Base-by-base conservation (phyloP, 371 early-diverging fungal genomes). In the Mortierella sp. region DNA sequence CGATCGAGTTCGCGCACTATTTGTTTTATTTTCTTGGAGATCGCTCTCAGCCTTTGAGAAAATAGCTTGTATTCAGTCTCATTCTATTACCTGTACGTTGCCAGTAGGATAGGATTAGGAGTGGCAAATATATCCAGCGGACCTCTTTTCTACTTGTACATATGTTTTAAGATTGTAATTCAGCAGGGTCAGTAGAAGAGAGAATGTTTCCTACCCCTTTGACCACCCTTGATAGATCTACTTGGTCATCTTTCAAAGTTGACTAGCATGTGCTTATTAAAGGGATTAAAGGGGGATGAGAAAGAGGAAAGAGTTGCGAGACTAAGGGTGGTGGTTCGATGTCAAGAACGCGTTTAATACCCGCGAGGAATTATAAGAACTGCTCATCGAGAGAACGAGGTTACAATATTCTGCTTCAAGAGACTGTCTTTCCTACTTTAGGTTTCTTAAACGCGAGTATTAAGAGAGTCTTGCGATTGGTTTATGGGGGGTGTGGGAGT, bases 231-330 rank as follows among this genome's bases (percentile, higher is more conserved):
- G 26, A 22, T 14, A n/a, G 43, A 62, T 24, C 11, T 26, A 37
- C 43, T 45, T 26, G 43, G 62, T 62, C 43, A 26, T 45, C 45
- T 62, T 62, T 62, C 22, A 62, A 62, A 62, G 43, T 24, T 18
- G 62, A 43, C 62, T 62, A 24, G 16, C 61, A 61, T 61, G 40
- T 39, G 61, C 61, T 58, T 37, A 16, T 9, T 6, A 60, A 30
- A 4, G 30, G 30, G 30, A 4, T 30, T 35, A 37, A 60, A 35
- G 20, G 59, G 59, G 24, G 28, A 35, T 35, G n/a, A n/a, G n/a
- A n/a, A n/a, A n/a, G n/a, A n/a, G n/a, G n/a, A n/a, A n/a, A n/a
- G n/a, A 14, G n/a, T 20, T 60, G 37, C 32, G 30, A 58, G 10
- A 60, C 18, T 37, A 37, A 37, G 60, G 45, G 30, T n/a, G 39